A percentile compares a stretch with the other conserved stretches of the same genome.
Conservation (phyloP, 2,329 filamentous ascomycete genomes). For the Beauveria bassiana region DNA sequence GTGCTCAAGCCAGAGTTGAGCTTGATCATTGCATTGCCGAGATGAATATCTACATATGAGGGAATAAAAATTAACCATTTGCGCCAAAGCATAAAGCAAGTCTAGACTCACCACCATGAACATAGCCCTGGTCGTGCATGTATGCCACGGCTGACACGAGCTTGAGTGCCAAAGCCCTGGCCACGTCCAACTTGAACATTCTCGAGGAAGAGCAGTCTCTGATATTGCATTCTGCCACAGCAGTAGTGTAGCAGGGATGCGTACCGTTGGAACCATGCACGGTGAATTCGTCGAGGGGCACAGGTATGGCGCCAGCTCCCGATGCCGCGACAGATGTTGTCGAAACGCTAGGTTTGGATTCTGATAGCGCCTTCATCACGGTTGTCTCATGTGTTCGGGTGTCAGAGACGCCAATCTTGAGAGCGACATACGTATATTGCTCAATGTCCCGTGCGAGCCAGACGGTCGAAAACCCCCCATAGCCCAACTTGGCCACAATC, state of each 20-base stretch:
- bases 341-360: background rate
- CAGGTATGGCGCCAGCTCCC: background rate
- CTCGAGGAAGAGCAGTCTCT: conserved; percentile 9
- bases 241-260: conserved; percentile 16
- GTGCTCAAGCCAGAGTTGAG: conserved; percentile 14
- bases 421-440: conserved; percentile 13
- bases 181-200: conserved; percentile 16
- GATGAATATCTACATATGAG: conserved; percentile 18
- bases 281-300: conserved; percentile 16
- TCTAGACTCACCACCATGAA: conserved; percentile 21
- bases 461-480: conserved; percentile 30
- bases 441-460: conserved; percentile 31
- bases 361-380: background rate
- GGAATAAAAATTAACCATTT: conserved; percentile 12
- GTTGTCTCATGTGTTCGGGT: background rate
- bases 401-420: conserved; percentile 13
- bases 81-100: conserved; percentile 20
- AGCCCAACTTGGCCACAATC: conserved; percentile 31
- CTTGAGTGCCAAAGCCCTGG: conserved; percentile 16
- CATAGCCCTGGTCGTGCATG: conserved; percentile 19
- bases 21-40: conserved; percentile 18
- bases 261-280: conserved; percentile 16
- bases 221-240: conserved; percentile 17
- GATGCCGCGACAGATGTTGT: background rate
- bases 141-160: conserved; percentile 20